Evolutionary conservation across 139 green algal species (phyloP).

Genomic region (Eudorina sp.): DNA sequence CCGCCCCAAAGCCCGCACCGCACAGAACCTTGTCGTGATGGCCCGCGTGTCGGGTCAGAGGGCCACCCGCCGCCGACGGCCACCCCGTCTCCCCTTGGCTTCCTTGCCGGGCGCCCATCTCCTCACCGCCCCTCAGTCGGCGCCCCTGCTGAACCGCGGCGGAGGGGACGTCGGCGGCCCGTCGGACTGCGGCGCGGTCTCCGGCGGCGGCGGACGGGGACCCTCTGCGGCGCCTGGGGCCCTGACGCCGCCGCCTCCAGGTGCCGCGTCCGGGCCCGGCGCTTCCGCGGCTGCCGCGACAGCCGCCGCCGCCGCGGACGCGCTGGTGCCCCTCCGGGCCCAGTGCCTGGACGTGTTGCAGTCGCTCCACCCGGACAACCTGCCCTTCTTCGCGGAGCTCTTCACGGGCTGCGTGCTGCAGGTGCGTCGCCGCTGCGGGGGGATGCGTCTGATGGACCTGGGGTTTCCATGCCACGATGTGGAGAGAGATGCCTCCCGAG

Average conservation of each 20-base stretch:
- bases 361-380: constrained; percentile 69
- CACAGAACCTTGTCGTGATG: too few relatives aligned
- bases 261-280: background rate
- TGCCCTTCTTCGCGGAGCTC: constrained; percentile 72
- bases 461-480: too few relatives aligned
- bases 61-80: too few relatives aligned
- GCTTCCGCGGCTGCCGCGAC: background rate
- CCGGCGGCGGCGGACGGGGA: background rate
- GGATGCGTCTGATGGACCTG: too few relatives aligned
- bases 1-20: too few relatives aligned
- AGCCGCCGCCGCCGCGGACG: background rate
- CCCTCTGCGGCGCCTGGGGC: background rate
- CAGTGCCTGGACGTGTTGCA: constrained; percentile 60
- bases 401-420: constrained; percentile 73
- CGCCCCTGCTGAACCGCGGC: background rate
- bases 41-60: too few relatives aligned
- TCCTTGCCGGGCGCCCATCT: too few relatives aligned
- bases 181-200: background rate
- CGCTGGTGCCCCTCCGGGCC: constrained; percentile 58
- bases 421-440: constrained; percentile 30
- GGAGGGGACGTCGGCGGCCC: background rate
- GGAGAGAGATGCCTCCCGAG: too few relatives aligned
- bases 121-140: background rate
- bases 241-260: background rate
- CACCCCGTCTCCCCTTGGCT: too few relatives aligned